Conservation (phyloP, 2,329 filamentous ascomycete genomes). For the Aspergillus costaricaensis region DNA sequence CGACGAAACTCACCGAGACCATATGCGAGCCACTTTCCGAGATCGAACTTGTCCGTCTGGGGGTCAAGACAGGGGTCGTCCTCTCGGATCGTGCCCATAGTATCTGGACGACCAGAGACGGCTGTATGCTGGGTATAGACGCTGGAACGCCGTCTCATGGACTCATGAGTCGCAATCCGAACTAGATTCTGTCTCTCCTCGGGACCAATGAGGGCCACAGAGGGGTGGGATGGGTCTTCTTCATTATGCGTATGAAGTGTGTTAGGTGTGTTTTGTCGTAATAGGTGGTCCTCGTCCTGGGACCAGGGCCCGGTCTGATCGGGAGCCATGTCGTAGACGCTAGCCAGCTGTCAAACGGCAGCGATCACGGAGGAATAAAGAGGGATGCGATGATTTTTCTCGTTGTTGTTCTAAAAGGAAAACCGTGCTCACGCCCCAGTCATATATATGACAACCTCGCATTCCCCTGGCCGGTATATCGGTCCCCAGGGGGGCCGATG, state of each 20-base stretch:
- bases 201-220: conserved; percentile 1
- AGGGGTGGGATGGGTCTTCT: background rate
- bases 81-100: background rate
- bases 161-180: conserved; percentile 7
- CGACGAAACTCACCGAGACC: background rate
- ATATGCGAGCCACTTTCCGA: conserved; percentile 9
- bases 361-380: too few relatives aligned
- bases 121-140: conserved; percentile 3
- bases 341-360: too few relatives aligned
- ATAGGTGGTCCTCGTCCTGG: background rate
- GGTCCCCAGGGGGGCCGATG: too few relatives aligned
- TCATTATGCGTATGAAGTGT: background rate
- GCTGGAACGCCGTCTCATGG: conserved; percentile 8
- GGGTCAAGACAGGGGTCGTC: conserved; percentile 9
- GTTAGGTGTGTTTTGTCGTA: background rate
- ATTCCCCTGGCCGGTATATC: too few relatives aligned
- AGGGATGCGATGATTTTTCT: too few relatives aligned
- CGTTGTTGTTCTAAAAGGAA: too few relatives aligned
- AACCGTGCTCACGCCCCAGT: too few relatives aligned
- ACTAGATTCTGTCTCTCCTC: conserved; percentile 6
- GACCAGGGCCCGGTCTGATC: background rate
- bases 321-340: background rate
- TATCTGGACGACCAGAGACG: background rate
- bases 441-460: too few relatives aligned
- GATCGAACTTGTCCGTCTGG: conserved; percentile 1